A percentile compares a stretch with the other conserved stretches of the same genome.
Conservation (phyloP, 1,284 basidiomycete species). For the Microbotryum lychnidis-dioicae region DNA sequence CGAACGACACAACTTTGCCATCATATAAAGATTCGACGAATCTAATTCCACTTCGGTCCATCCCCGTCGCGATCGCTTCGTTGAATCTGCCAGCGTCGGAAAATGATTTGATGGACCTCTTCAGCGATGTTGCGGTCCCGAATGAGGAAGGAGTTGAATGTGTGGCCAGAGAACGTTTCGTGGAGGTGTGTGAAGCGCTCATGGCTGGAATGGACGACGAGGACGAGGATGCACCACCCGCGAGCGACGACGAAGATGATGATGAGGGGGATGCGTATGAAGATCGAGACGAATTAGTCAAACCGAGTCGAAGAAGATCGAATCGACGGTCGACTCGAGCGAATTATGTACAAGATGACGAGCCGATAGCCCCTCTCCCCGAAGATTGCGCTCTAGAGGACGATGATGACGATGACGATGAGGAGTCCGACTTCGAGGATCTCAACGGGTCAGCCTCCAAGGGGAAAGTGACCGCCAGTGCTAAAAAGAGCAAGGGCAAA, state of each 20-base stretch:
- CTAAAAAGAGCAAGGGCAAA: conserved; percentile 5
- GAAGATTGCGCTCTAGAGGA: background rate
- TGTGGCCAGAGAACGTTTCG: conserved; percentile 20
- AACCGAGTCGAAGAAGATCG: background rate
- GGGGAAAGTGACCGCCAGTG: background rate
- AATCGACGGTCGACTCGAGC: background rate
- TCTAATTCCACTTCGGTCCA: conserved; percentile 17
- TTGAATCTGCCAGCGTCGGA: background rate
- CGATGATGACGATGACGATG: background rate
- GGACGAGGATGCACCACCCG: background rate
- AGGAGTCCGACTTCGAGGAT: background rate
- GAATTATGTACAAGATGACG: background rate
- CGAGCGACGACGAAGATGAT: background rate
- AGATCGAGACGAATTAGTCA: background rate
- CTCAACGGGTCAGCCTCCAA: background rate
- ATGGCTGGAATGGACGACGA: background rate
- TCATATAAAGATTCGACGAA: background rate
- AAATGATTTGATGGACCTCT: conserved; percentile 16
- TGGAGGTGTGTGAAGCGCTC: conserved; percentile 18
- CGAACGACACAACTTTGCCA: too few relatives aligned
- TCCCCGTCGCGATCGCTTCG: conserved; percentile 7
- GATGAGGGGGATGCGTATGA: background rate
- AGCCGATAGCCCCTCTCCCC: background rate
- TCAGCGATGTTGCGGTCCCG: conserved; percentile 24
- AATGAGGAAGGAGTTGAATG: conserved; percentile 18